Percentiles rank a stretch among this genome's conserved stretches.
These are phyloP conservation scores for Podila minutissima DNA, from an alignment of 192 early-diverging fungal genomes.

Conservation along the genomic window DNA sequence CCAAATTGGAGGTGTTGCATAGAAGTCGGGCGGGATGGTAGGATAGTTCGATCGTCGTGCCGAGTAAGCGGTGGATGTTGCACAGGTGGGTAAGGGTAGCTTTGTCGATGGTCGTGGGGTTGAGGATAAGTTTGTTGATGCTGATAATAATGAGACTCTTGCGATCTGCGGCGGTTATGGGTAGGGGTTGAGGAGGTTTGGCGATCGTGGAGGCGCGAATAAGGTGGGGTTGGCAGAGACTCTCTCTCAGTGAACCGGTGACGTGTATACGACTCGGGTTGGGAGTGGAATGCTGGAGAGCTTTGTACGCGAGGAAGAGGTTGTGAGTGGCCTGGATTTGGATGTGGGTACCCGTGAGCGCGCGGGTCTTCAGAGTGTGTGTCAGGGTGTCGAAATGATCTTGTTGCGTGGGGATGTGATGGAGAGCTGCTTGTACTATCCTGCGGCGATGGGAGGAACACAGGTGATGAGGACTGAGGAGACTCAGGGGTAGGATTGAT, in stretches of 20 bases:
- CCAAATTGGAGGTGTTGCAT: neutral
- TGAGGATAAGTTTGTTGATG: neutral
- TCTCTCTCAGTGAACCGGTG: neutral
- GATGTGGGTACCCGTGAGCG: neutral
- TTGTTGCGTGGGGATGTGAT: neutral
- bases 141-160: neutral
- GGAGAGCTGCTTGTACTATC: neutral
- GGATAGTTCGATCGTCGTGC: neutral
- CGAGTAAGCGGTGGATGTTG: neutral
- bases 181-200: too few species aligned
- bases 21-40: neutral
- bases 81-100: neutral
- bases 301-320: neutral
- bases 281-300: neutral
- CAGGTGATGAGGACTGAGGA: neutral
- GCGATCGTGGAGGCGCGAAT: too few species aligned
- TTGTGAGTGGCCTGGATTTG: neutral
- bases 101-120: neutral
- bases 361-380: too few species aligned
- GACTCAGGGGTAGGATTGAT: conserved; percentile 15
- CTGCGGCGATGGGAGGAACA: neutral
- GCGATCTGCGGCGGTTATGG: neutral
- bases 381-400: too few species aligned
- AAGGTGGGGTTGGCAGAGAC: too few species aligned
- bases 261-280: neutral